Conservation (phyloP, 805 yeast species). For the Hyphopichia homilentoma region DNA sequence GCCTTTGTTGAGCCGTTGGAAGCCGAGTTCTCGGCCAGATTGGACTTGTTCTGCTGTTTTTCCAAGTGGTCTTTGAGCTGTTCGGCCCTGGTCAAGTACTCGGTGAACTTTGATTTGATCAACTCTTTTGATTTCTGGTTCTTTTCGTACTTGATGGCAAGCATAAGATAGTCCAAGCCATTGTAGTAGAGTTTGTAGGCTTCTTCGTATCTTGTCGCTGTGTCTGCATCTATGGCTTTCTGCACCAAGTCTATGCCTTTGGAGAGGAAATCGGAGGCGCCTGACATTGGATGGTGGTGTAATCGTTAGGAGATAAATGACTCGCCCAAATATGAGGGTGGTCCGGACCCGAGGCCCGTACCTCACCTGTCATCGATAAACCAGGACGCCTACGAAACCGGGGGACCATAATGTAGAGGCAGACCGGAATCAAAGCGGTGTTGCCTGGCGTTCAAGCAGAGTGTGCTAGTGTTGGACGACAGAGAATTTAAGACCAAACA, state of each 20-base stretch:
- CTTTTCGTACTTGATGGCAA: constrained; percentile 90
- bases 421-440: too few relatives aligned
- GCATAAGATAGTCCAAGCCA: constrained; percentile 91
- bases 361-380: too few relatives aligned
- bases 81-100: constrained; percentile 89
- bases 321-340: too few relatives aligned
- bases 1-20: constrained; percentile 57
- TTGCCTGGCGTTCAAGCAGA: too few relatives aligned
- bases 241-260: constrained; percentile 95
- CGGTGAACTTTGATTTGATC: constrained; percentile 84
- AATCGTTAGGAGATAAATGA: too few relatives aligned
- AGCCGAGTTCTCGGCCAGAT: constrained; percentile 48
- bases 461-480: too few relatives aligned
- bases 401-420: too few relatives aligned
- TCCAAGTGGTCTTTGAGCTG: constrained; percentile 87
- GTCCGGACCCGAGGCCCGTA: too few relatives aligned
- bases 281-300: constrained; percentile 17
- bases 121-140: constrained; percentile 85
- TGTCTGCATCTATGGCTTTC: constrained; percentile 92
- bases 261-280: constrained; percentile 67
- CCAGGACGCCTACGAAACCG: too few relatives aligned
- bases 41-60: constrained; percentile 46
- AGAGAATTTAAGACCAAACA: too few relatives aligned
- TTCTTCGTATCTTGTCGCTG: constrained; percentile 84
- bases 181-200: constrained; percentile 91